Base-by-base conservation (phyloP, 129 eudicot species). In the Silybum marianum region DNA sequence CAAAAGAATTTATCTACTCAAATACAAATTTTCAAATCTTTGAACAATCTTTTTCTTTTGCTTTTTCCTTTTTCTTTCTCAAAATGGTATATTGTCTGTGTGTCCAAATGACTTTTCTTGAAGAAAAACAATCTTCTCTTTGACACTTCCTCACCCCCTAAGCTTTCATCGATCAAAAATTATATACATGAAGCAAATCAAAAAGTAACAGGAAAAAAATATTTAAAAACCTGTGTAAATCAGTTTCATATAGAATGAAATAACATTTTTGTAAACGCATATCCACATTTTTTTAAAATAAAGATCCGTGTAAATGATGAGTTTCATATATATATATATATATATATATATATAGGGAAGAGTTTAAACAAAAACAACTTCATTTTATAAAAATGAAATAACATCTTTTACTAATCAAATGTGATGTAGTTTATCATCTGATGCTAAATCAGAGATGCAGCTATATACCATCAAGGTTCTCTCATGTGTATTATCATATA, bases 31-130 rank as follows among this genome's bases (percentile, higher is more conserved):
- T 21, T 79, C 23, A 48, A 79, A 69, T 79, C 75, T 82, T 71
- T 71, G 74, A 72, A 83, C 38, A 71, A 83, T 60, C 78, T 83
- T 71, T 72, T 71, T 26, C 54, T 69, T 25, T 40, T 44, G 9
- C 72, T 77, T 83, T 83, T 70, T 39, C 11, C 38, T 40, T 76
- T 83, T 38, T 28, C 44, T 70, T 70, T 72, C 60, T 82, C 46
- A 75, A 34, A 58, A 77, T 76, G 36, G 22, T 60, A 77, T 71
- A 21, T 76, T 83, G 86, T 75, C 85, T 51, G 70, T 68, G 44
- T 69, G 26, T 83, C 82, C 82, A 71, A 60, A 77, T 46, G 51
- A 62, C 82, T 83, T 40, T 83, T 78, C 69, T 83, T 77, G 86
- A 77, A 77, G 40, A 28, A 60, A 77, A 71, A 72, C 79, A 71